Base-by-base conservation (phyloP, 495 filamentous ascomycete genomes). In the Xylaria venustula region DNA sequence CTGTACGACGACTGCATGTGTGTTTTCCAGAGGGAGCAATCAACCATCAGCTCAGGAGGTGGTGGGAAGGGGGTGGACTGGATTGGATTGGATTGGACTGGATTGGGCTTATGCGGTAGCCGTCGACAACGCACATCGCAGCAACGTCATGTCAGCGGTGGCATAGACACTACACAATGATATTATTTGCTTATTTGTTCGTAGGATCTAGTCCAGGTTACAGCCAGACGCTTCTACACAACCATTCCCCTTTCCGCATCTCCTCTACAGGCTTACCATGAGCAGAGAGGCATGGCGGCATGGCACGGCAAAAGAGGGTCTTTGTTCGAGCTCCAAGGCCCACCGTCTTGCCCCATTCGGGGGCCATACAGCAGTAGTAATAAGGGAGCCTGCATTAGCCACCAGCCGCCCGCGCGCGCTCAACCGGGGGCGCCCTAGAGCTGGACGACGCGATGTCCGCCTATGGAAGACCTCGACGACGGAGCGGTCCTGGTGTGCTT, bases 331-430 rank as follows among this genome's bases (percentile, higher is more conserved):
- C 30, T 25, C 28, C 11, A 12, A 23, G 49, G 36, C 49, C 49
- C 49, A 37, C 49, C 19, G 17, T 19, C 30, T 25, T 52, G 49
- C 32, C n/a, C 30, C 51, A 37, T 54, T 30, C 12, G 23, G 52
- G 52, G 32, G 34, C 22, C n/a, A 40, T 15, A 34, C 30, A 34
- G 30, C 30, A 5, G 30, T 34, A 44, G 40, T 12, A 20, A 32
- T n/a, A 34, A 34, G 53, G 25, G 14, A 40, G 53, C 53, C 53
- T 55, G 53, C 53, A 55, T 55, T 30, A 55, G 53, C 53, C 53
- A 44, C 36, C 25, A 45, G n/a, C 17, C 25, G 52, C 44, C 52
- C 37, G 44, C 40, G 44, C 40, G 25, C 53, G 8, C 52, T 41
- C 20, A 41, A 42, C 25, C 17, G 6, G 37, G 36, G 25, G 36